Percentiles rank a stretch among this genome's conserved stretches.
Conservation (phyloP, 2,329 filamentous ascomycete genomes). For the Aspergillus ustus region DNA sequence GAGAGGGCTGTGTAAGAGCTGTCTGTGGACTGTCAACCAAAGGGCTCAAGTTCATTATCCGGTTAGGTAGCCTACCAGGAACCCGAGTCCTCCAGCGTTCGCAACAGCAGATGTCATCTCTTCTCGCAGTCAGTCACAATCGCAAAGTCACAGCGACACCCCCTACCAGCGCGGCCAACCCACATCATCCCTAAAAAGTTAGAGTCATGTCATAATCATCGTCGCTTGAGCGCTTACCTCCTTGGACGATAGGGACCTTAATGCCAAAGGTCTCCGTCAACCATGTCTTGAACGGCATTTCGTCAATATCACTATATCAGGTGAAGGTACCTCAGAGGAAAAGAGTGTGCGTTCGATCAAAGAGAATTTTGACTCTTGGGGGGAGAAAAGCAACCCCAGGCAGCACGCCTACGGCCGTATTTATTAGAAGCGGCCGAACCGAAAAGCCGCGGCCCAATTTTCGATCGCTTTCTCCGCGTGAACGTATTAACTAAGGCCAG, state of each 20-base stretch:
- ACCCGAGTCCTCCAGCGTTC: constrained; percentile 14
- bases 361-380: neutral
- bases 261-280: constrained; percentile 17
- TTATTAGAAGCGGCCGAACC: constrained; percentile 1
- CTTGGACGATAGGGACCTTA: constrained; percentile 17
- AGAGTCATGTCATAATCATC: neutral
- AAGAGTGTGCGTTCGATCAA: neutral
- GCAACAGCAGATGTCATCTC: constrained; percentile 15
- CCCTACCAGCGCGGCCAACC: constrained; percentile 13
- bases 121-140: neutral
- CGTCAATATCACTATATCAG: neutral
- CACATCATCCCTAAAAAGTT: constrained; percentile 14
- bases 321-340: neutral
- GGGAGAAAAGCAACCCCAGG: neutral
- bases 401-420: neutral
- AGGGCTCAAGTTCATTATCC: neutral
- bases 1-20: constrained; percentile 9
- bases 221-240: constrained; percentile 6
- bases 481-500: neutral
- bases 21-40: neutral
- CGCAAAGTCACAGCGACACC: neutral
- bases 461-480: neutral
- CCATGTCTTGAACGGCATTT: constrained; percentile 18
- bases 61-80: constrained; percentile 1
- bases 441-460: constrained; percentile 11